These are phyloP conservation scores for Sarocladium brachiariae DNA, from an alignment of 2,329 filamentous ascomycete genomes.

Conservation along the genomic window DNA sequence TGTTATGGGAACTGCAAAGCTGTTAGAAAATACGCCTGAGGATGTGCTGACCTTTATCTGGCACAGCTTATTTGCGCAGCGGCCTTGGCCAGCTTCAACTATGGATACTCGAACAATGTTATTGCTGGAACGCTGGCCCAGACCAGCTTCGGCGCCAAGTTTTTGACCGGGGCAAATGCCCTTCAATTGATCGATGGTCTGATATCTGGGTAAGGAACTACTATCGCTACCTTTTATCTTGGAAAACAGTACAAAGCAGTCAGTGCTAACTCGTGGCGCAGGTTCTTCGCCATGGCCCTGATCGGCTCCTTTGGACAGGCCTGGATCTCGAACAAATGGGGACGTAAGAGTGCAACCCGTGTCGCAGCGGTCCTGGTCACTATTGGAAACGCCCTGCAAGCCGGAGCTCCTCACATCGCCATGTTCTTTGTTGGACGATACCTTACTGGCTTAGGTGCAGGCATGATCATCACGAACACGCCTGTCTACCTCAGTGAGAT, in stretches of 20 bases:
- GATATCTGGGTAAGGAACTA: not conserved
- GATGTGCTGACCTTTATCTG: not conserved
- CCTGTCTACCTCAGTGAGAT: slow-evolving; percentile 31
- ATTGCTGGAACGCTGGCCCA: slow-evolving; percentile 16
- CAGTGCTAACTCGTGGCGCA: not conserved
- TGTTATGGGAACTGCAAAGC: not conserved
- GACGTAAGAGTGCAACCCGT: slow-evolving; percentile 13
- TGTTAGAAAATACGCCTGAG: too few species aligned
- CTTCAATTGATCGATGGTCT: not conserved
- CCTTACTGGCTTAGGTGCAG: slow-evolving; percentile 24
- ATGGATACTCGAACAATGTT: slow-evolving; percentile 15
- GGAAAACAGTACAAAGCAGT: too few species aligned
- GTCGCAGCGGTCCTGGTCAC: slow-evolving; percentile 12
- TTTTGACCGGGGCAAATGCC: slow-evolving; percentile 11
- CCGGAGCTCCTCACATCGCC: slow-evolving; percentile 11
- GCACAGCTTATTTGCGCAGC: slow-evolving; percentile 14
- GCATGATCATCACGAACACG: slow-evolving; percentile 29
- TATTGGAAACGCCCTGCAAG: slow-evolving; percentile 12
- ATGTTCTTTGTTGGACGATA: slow-evolving; percentile 14
- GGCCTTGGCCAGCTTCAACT: slow-evolving; percentile 13
- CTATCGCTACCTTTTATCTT: too few species aligned
- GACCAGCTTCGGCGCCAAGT: slow-evolving; percentile 15
- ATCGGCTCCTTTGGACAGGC: slow-evolving; percentile 14
- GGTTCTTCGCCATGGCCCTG: slow-evolving; percentile 14
- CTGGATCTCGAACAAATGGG: slow-evolving; percentile 13